Conservation (phyloP, 352 stramenopile genomes). For the Pythium biforme region DNA sequence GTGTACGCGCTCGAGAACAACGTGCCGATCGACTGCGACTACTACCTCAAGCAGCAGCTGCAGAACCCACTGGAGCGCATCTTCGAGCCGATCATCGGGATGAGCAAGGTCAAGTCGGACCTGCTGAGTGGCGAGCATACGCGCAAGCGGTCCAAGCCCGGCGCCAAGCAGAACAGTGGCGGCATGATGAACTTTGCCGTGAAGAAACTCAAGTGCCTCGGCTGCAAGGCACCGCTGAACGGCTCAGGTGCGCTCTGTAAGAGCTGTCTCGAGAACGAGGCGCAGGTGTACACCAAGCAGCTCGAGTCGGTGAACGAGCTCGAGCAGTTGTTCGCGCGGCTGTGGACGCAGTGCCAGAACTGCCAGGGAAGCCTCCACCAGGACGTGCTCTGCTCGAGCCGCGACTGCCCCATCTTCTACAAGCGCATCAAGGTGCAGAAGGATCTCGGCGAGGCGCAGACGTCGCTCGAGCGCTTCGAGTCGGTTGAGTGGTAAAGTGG, state of each 20-base stretch:
- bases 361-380: slow-evolving; percentile 98
- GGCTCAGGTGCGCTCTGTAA: slow-evolving; percentile 91
- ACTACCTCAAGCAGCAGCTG: slow-evolving; percentile 99
- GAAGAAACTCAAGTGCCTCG: slow-evolving; percentile 97
- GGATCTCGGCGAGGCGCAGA: slow-evolving; percentile 94
- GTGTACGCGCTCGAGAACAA: slow-evolving; percentile 99
- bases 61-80: slow-evolving; percentile 97
- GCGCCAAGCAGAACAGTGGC: slow-evolving; percentile 93
- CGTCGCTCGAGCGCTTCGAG: slow-evolving; percentile 94
- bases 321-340: slow-evolving; percentile 92
- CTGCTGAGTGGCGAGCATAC: slow-evolving; percentile 98
- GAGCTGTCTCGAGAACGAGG: slow-evolving; percentile 92
- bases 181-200: slow-evolving; percentile 99
- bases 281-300: slow-evolving; percentile 95
- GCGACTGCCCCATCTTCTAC: slow-evolving; percentile 99
- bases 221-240: slow-evolving; percentile 94
- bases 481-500: slow-evolving; percentile 60
- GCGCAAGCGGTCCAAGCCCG: slow-evolving; percentile 96
- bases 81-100: slow-evolving; percentile 97
- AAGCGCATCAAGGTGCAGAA: slow-evolving; percentile 99
- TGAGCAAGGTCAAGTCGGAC: slow-evolving; percentile 89
- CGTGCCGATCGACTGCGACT: slow-evolving; percentile 98
- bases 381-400: slow-evolving; percentile 94
- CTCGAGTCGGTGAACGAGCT: slow-evolving; percentile 91
- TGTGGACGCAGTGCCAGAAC: slow-evolving; percentile 99